Evolutionary conservation across 2,329 filamentous ascomycete species (phyloP).

Genomic region (Neofusicoccum umdonicola): DNA sequence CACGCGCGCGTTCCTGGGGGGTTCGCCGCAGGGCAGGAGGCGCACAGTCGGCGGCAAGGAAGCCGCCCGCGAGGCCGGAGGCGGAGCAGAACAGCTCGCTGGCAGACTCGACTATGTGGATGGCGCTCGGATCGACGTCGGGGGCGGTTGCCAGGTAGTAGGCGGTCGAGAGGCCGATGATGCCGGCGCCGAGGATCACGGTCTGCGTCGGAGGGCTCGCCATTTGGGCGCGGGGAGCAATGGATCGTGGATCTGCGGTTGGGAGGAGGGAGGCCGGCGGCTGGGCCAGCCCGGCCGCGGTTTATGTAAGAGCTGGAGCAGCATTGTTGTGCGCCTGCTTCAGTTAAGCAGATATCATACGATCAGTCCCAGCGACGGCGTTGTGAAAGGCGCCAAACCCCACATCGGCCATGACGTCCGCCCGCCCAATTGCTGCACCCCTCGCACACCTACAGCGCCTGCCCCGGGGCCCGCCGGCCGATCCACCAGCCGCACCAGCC

Average conservation of each 20-base stretch:
- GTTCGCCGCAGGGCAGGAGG: background rate
- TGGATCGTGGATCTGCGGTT: background rate
- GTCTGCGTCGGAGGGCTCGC: conserved; percentile 21
- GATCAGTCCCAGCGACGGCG: conserved; percentile 16
- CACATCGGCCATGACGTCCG: conserved; percentile 19
- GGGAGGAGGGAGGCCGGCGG: background rate
- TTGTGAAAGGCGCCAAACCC: conserved; percentile 16
- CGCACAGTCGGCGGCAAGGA: conserved; percentile 67
- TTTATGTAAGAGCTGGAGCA: conserved; percentile 3
- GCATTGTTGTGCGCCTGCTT: conserved; percentile 14
- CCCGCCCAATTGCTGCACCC: conserved; percentile 6
- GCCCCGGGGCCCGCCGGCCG: background rate
- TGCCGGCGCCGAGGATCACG: conserved; percentile 45
- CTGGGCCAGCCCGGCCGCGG: background rate
- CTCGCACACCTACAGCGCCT: background rate
- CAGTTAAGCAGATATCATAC: conserved; percentile 12
- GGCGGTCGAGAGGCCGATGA: conserved; percentile 45
- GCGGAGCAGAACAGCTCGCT: conserved; percentile 67
- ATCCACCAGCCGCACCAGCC: conserved; percentile 5
- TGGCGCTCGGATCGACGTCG: conserved; percentile 41
- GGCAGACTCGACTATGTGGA: conserved; percentile 59
- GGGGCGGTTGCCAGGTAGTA: conserved; percentile 62
- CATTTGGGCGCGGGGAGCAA: background rate
- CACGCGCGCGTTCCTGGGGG: background rate
- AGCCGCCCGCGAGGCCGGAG: conserved; percentile 72